Base-by-base conservation (phyloP, 1,139 yeast species). In the Yamadazyma songkhlaensis region DNA sequence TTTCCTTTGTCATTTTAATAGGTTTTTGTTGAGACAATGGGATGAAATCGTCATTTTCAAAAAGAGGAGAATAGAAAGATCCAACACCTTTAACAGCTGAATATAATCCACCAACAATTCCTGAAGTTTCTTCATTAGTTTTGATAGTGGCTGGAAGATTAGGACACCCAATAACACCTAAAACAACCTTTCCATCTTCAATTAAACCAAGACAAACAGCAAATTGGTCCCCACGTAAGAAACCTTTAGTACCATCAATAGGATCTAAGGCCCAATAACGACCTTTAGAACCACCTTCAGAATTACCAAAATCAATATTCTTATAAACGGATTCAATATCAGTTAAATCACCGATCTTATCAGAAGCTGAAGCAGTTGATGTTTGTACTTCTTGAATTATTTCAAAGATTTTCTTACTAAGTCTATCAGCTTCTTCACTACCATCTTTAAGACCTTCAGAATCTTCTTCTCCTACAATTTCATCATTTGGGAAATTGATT, bases 201-300 rank as follows among this genome's bases (percentile, higher is more conserved):
- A 92, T 81, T 47, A 92, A 67, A 0, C 96, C 97, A 39, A 92
- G 67, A 56, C 99, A 94, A 2, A 92, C 95, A 3, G 98, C 97
- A 60, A 88, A 92, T 59, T 92, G 99, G 45, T 90, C 97, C 30
- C 96, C 95, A 55, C 99, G 74, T 41, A 92, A 68, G 55, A 92
- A 92, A 0, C 99, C 99, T 58, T 90, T 90, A 14, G 99, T 92
- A 11, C 99, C 99, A 57, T 92, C 99, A 45, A 92, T 90, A 25
- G 99, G 99, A 57, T 92, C 99, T 53, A 92, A 66, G 0, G 97
- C 96, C 99, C 99, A 92, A 59, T 86, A 80, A 46, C 97, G 72
- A 23, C 96, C 96, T 32, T 62, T 67, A 27, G 67, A 50, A 3
- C 96, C 95, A 38, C 97, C 97, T 43, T 72, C 55, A 27, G 85